Base-by-base conservation (phyloP, 441 rosid genomes). In the Erodium moschatum region DNA sequence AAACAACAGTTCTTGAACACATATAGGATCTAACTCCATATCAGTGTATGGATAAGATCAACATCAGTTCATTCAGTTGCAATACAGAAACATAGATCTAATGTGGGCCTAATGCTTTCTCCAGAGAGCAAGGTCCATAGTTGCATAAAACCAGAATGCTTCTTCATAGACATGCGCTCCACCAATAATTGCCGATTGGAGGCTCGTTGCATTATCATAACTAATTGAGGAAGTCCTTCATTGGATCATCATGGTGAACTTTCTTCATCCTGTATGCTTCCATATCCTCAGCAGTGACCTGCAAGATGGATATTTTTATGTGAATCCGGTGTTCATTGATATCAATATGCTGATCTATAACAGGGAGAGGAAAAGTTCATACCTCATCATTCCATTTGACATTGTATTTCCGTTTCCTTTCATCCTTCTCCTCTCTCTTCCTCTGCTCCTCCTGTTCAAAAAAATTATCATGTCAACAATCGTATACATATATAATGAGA, bases 341-440 rank as follows among this genome's bases (percentile, higher is more conserved):
- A 66, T 52, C 27, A 21, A 44, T 29, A 27, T 27, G 60, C 42
- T 48, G 24, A 35, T 40, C n/a, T 0, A 4, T 6, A 1, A 42
- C 5, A n/a, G 12, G 61, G 9, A 50, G 6, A 2, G 6, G 12
- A 33, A 40, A 6, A 7, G 67, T 21, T 12, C 68, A 13, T 89
- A 90, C 97, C 89, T 89, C 92, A 29, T 92, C 91, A 48, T 76
- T 85, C 86, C 88, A 87, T 74, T 72, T 83, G 24, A 91, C 98
- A 68, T 94, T 94, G 79, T 87, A 91, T 72, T 91, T 89, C 60
- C 98, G 87, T 79, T 89, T 94, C 72, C 98, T 88, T 73, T 91
- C 97, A 67, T 94, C 96, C 70, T 75, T 91, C 75, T 89, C 89
- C 70, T 76, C 97, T 67, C 79, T 85, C 77, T 76, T 93, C 56